Evolutionary conservation across 2,329 filamentous ascomycete genomes (phyloP), one percentile per base, ranked within the genome.

Genomic region (Nothophaeocryptopus gaeumannii): DNA sequence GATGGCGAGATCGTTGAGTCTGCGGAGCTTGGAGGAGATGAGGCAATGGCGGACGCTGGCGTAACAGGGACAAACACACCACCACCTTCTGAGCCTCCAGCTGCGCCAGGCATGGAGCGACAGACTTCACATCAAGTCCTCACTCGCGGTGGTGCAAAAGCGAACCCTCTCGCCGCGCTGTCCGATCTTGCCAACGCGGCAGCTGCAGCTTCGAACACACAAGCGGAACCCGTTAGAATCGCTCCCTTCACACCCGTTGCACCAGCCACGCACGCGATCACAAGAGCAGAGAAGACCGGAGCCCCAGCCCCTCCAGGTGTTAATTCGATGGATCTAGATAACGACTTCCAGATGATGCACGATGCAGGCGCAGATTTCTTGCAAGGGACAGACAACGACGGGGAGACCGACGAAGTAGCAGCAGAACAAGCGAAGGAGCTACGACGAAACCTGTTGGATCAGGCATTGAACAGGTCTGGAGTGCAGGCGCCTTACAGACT

Each of bases 121-220:
- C 80, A 79, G 10, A 73, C 79, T 14, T 82, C 79, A 37, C 70
- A 80, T 67, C 68, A 85, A 73, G 63, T 79, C 67, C 36, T 80
- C 72, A 77, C 72, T 5, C 76, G 76, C 46, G 76, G 76, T 47
- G 66, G 62, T 20, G 62, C 64, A 67, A 73, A 54, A 62, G 73
- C 58, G 70, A 79, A 65, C 71, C 78, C 55, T 72, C 75, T 68
- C 11, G 63, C 66, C 30, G 75, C 79, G 5, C 72, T 84, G 35
- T 77, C 76, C 10, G 78, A 82, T 53, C 71, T 82, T 14, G 77
- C 79, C 0, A 76, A 68, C 10, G 67, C 72, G 2, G 70, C 70
- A 35, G 65, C 64, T 11, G 55, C 59, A 31, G 55, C 54, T 13
- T 62, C 70, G 56, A 52, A 65, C 59, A 58, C 63, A 35, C 56